These are phyloP conservation scores for Amanita thiersii DNA, from an alignment of 768 basidiomycete species.

Conservation along the genomic window DNA sequence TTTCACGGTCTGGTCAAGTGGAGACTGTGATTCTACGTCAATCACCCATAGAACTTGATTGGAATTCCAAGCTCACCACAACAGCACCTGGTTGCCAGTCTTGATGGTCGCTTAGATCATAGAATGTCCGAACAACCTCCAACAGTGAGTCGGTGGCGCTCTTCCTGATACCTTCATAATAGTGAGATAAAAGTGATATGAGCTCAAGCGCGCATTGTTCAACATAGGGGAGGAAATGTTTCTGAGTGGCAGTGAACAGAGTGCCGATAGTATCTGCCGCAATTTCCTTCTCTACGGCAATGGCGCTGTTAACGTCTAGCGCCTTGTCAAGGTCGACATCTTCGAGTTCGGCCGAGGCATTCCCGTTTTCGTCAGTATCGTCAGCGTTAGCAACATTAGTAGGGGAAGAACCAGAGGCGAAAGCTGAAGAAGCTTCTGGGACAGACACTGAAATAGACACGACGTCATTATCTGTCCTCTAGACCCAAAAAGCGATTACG, in stretches of 20 bases:
- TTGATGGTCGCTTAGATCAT: constrained; percentile 74
- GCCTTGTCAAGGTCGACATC: constrained; percentile 81
- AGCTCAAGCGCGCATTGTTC: constrained; percentile 78
- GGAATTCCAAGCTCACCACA: constrained; percentile 34
- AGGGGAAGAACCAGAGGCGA: constrained; percentile 68
- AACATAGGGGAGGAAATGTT: constrained; percentile 86
- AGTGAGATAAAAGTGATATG: constrained; percentile 74
- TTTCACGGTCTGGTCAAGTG: constrained; percentile 61
- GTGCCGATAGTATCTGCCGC: constrained; percentile 94
- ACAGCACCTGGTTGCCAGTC: constrained; percentile 76
- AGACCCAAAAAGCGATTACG: constrained; percentile 14
- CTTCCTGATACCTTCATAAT: constrained; percentile 97
- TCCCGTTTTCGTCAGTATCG: constrained; percentile 45
- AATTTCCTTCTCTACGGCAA: constrained; percentile 99
- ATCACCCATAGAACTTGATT: neutral
- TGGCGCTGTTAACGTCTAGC: constrained; percentile 89
- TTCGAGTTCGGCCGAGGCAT: constrained; percentile 56
- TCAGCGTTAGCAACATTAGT: constrained; percentile 59
- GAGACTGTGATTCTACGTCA: constrained; percentile 17
- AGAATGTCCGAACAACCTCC: constrained; percentile 84
- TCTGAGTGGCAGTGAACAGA: constrained; percentile 73
- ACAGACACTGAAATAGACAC: constrained; percentile 32
- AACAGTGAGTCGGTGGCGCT: constrained; percentile 82
- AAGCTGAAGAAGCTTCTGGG: constrained; percentile 48
- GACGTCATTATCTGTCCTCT: constrained; percentile 1